Base-by-base conservation (phyloP, 2,329 filamentous ascomycete species). In the Rhexocercosporidium sp. region DNA sequence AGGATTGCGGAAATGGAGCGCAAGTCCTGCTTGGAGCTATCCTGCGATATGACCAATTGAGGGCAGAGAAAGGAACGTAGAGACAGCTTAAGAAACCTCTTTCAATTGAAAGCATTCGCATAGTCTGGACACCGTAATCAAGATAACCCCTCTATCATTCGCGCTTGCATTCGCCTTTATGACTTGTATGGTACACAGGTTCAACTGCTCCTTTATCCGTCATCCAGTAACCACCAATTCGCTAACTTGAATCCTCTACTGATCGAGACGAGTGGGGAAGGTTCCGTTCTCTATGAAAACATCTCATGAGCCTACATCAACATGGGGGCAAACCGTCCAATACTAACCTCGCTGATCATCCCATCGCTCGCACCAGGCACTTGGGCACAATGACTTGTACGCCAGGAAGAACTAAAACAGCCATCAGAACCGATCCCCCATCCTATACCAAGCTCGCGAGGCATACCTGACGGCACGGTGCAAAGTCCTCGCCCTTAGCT, bases 401-500 rank as follows among this genome's bases (percentile, higher is more conserved):
- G 96, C 94, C 78, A 96, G 89, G 87, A 90, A 93, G 88, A 99
- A 99, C 95, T 99, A 76, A 66, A 60, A 31, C 27, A 25, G 18
- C 64, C 62, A 71, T 78, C 62, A 78, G 68, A 59, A 66, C 71
- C 72, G 37, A 47, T 66, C 54, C 41, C 92, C 34, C 27, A 20
- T 59, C 66, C 66, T 72, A 44, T 73, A 60, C 57, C 60, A 70
- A 74, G 51, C 70, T 62, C 59, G n/a, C 34, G 34, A 37, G 34
- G 60, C 81, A 73, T 90, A 97, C 94, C 91, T 97, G 94, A 79
- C 90, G 91, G 92, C 95, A 98, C 74, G 95, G 95, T 77, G 92
- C 91, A 82, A 98, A 98, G 80, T 97, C 94, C 87, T 98, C 95
- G 83, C 95, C 95, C 89, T 98, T 98, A 84, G 94, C 95, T 80